Base-by-base conservation (phyloP, 768 basidiomycete species). In the Cyclocybe aegerita region DNA sequence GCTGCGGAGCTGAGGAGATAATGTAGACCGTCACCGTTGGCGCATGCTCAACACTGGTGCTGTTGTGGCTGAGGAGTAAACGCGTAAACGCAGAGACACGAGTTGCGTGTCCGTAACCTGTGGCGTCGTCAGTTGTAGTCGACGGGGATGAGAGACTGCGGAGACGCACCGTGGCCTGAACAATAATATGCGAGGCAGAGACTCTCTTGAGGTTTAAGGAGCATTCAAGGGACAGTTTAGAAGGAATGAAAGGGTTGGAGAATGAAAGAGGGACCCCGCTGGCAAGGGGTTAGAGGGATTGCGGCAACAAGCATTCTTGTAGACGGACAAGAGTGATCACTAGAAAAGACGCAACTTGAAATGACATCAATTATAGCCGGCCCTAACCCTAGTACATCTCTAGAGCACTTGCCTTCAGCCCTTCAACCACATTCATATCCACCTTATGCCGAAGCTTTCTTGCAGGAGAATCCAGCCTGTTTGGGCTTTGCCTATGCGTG, bases 91-190 rank as follows among this genome's bases (percentile, higher is more conserved):
- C 89, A 11, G 87, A 87, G 11, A 90, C 89, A 34, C 89, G 81
- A 3, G 89, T 92, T 7, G 88, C 89, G 61, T 91, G 89, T n/a
- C 88, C 86, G 49, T 86, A 90, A n/a, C 86, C 85, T 87, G 55
- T 16, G n/a, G 14, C 35, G 31, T 34, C 14, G 33, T 49, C n/a
- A 51, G 39, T 30, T 33, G 14, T 9, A 43, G 8, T 17, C 29
- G 40, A 11, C 29, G 2, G 7, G 37, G 43, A 42, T 17, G 34
- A 3, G 33, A 32, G 35, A 39, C 29, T 43, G 31, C 48, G 48
- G 14, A 15, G 17, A 36, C 38, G 36, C 46, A 85, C 86, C 87
- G 60, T 89, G 87, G 9, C 87, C 87, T 31, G 85, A 86, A 60
- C 86, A 88, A 62, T 88, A 89, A 62, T 86, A 89, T 0, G 81